Evolutionary conservation across 306 rosid species (phyloP), one percentile per base, ranked within the genome.

Genomic region (Pyrus bretschneideri): DNA sequence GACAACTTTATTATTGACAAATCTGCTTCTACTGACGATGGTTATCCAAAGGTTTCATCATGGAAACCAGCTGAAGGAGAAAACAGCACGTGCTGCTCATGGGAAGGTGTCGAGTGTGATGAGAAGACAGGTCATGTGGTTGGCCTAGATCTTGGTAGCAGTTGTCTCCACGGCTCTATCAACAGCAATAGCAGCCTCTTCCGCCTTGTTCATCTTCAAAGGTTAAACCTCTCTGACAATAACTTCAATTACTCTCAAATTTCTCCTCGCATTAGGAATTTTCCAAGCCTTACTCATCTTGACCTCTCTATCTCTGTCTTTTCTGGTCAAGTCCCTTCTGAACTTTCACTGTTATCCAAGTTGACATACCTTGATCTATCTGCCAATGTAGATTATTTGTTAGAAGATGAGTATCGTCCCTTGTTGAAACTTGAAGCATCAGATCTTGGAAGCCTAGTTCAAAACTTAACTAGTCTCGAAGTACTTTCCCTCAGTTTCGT

Each of bases 21-120:
- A 46, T 30, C 19, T 45, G 64, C 51, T 42, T 69, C 75, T 0
- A 0, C n/a, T n/a, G n/a, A n/a, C 0, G 45, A 4, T 42, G 80
- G 63, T 27, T 77, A 77, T 58, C 51, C 75, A 1, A 77, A 69
- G 70, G 33, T 69, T 52, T 59, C 29, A 4, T 45, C 63, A 2
- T 78, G 81, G 76, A 70, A 70, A 45, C 21, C 2, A 59, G 31
- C 30, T 49, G 23, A 63, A 11, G 65, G 63, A n/a, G 54, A 9
- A 2, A 60, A 21, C 2, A 70, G 51, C 63, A 63, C 14, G 10
- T 78, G 76, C 40, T 78, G 81, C 66, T 70, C 64, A 9, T 78
- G 81, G 76, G 66, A 46, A 17, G 76, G 66, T 3, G 25, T 78
- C 10, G 27, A 61, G 81, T 23, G 81, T 23, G 76, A 70, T 18